Conservation (phyloP, 2,329 filamentous ascomycete genomes). For the Colletotrichum navitas region DNA sequence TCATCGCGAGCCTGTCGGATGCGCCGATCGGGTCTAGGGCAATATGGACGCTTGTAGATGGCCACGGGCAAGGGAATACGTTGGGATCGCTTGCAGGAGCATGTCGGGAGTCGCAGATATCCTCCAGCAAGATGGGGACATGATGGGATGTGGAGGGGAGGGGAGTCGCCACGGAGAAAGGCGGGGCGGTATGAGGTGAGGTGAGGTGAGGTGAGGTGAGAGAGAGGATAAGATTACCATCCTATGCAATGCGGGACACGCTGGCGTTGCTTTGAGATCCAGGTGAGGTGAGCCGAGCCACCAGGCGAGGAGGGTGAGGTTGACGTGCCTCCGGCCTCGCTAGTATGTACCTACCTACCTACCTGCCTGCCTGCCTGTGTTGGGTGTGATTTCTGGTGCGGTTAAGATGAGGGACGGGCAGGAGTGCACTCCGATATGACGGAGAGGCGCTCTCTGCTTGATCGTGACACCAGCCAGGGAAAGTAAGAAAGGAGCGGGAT, state of each 20-base stretch:
- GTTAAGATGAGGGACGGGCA: neutral
- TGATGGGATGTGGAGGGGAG: neutral
- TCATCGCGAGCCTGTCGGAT: too few relatives aligned
- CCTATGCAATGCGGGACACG: constrained; percentile 42
- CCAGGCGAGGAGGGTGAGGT: neutral
- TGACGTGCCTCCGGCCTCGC: constrained; percentile 22
- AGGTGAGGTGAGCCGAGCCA: neutral
- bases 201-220: neutral
- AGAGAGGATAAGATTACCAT: constrained; percentile 16
- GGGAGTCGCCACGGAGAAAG: neutral
- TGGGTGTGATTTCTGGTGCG: neutral
- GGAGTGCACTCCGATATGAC: neutral
- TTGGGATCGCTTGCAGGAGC: neutral
- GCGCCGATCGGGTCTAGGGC: neutral
- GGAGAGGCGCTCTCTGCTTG: neutral
- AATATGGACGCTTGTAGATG: neutral
- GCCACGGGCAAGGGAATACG: too few relatives aligned
- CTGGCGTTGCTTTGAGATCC: constrained; percentile 30
- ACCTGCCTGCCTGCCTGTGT: neutral
- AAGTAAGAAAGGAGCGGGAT: too few relatives aligned
- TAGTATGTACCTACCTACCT: neutral
- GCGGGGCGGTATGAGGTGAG: neutral
- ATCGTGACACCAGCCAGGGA: neutral
- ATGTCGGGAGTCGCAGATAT: neutral
- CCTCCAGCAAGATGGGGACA: neutral